Percentiles rank a stretch among this genome's conserved stretches.
These are phyloP conservation scores for Xerocomellus dryophilus DNA, from an alignment of 768 basidiomycete species.

Conservation along the genomic window DNA sequence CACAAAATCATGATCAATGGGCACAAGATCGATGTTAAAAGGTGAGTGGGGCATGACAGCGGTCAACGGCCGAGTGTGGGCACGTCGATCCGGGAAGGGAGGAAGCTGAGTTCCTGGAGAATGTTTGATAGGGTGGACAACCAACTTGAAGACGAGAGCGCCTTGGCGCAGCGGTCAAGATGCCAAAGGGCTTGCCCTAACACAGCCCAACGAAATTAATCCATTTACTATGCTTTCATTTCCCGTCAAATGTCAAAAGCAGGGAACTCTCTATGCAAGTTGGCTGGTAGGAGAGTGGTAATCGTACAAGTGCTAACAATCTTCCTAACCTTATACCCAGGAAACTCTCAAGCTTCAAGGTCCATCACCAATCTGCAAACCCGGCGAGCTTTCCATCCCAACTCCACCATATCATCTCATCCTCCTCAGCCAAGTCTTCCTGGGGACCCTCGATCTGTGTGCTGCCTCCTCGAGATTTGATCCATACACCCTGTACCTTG, in stretches of 20 bases:
- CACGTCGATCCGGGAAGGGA: not conserved
- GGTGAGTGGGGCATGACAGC: not conserved
- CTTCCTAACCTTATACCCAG: not conserved
- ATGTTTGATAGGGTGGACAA: not conserved
- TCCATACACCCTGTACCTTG: slow-evolving; percentile 42
- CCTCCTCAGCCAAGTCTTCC: slow-evolving; percentile 34
- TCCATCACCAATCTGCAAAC: slow-evolving; percentile 45
- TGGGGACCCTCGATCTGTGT: slow-evolving; percentile 2
- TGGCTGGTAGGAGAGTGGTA: not conserved
- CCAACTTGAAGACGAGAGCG: too few relatives aligned
- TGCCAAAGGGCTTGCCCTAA: too few relatives aligned
- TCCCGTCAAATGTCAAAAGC: not conserved
- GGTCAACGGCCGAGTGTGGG: not conserved
- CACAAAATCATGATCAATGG: not conserved
- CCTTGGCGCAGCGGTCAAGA: too few relatives aligned
- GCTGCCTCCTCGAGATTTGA: slow-evolving; percentile 25
- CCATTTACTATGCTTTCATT: not conserved
- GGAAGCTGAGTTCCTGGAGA: not conserved
- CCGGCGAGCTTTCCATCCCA: slow-evolving; percentile 49
- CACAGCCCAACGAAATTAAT: not conserved
- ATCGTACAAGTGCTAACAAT: not conserved
- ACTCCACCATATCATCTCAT: slow-evolving; percentile 52
- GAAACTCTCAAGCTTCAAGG: not conserved
- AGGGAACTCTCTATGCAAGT: not conserved
- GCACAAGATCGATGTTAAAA: not conserved